Evolutionary conservation across 169 alveolate species (phyloP).

Genomic region (Plasmodium sp.): DNA sequence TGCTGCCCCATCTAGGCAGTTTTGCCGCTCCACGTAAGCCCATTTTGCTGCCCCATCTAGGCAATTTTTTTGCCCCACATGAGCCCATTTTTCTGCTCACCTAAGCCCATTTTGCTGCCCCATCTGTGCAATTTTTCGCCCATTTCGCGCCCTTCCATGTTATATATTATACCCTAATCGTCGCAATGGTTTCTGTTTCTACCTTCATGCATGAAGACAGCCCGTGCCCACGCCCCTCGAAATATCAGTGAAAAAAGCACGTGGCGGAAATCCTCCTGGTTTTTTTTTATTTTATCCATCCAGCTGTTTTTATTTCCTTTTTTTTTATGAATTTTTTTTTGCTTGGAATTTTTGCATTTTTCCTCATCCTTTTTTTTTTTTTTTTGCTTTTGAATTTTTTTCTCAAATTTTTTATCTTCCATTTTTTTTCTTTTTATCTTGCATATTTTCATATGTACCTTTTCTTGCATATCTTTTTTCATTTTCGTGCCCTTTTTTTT

Average conservation of each 20-base stretch:
- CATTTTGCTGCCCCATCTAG: not conserved
- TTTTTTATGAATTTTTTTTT: not conserved
- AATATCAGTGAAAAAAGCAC: not conserved
- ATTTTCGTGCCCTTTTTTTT: not conserved
- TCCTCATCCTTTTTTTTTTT: not conserved
- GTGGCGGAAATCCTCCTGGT: not conserved
- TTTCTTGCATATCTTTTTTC: not conserved
- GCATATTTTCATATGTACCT: not conserved
- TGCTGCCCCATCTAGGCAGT: no score
- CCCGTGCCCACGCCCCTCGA: not conserved
- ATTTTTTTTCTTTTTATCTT: not conserved
- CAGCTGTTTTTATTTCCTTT: not conserved
- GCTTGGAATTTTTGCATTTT: not conserved
- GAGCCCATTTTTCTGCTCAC: not conserved
- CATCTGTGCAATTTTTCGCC: not conserved
- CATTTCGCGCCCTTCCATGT: not conserved
- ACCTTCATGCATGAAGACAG: not conserved
- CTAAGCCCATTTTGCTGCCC: not conserved
- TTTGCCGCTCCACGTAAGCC: no score
- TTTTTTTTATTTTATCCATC: not conserved
- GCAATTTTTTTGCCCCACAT: not conserved
- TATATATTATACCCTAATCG: not conserved
- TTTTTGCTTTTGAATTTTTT: not conserved
- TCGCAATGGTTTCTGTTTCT: not conserved
- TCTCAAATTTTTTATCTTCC: not conserved